phyloP scores from a whole-genome alignment of 345 rosid genomes.

The Streptanthus diversifolius region DNA sequence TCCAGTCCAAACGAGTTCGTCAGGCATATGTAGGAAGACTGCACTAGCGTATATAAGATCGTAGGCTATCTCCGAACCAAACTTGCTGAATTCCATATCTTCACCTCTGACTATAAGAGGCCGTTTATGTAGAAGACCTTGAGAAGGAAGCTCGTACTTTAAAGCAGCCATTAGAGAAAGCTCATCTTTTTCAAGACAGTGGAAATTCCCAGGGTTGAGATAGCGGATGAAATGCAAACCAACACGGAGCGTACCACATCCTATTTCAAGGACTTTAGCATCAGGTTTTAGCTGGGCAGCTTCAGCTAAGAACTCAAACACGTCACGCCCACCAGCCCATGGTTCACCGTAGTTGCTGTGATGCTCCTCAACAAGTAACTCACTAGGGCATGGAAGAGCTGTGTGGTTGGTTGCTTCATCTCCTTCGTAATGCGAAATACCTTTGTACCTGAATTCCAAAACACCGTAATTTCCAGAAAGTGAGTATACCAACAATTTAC shows the following conservation, averaged over 20 bases:
- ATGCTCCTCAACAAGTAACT: slow-evolving; percentile 89
- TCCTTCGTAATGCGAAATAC: slow-evolving; percentile 78
- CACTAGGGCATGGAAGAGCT: slow-evolving; percentile 82
- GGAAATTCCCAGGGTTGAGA: slow-evolving; percentile 54
- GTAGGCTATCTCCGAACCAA: slow-evolving; percentile 53
- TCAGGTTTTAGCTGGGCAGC: slow-evolving; percentile 44
- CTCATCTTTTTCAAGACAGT: slow-evolving; percentile 87
- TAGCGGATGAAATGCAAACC: slow-evolving; percentile 83
- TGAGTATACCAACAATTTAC: not conserved
- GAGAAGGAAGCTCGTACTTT: slow-evolving; percentile 89
- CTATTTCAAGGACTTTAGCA: slow-evolving; percentile 77
- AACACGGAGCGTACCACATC: slow-evolving; percentile 87
- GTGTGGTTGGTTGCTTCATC: slow-evolving; percentile 57
- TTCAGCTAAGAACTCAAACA: slow-evolving; percentile 86
- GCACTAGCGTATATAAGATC: slow-evolving; percentile 88
- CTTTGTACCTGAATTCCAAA: slow-evolving; percentile 57
- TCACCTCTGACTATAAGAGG: slow-evolving; percentile 73
- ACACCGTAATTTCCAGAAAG: not conserved
- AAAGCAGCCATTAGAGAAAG: slow-evolving; percentile 90
- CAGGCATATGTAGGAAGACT: slow-evolving; percentile 88
- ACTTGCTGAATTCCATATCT: slow-evolving; percentile 78
- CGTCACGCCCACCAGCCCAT: slow-evolving; percentile 95
- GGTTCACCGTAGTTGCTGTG: slow-evolving; percentile 98
- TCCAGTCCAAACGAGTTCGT: slow-evolving; percentile 83
- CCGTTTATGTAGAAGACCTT: slow-evolving; percentile 73